Percentiles rank a stretch among this genome's conserved stretches.
phyloP scores from a whole-genome alignment of 345 rosid genomes.

The Brassica incana region DNA sequence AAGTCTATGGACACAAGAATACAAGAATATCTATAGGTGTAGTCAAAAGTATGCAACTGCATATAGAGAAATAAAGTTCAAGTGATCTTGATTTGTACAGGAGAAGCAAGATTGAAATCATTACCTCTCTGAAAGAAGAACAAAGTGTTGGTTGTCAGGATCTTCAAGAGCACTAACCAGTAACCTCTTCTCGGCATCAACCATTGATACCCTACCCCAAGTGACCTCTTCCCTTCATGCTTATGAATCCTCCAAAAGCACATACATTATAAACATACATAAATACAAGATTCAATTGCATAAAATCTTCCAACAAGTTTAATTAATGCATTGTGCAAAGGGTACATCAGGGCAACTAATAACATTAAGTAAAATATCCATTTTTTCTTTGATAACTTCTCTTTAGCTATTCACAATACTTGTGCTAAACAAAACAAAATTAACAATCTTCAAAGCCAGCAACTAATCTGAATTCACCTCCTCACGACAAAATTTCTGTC shows the following conservation, averaged over 20 bases:
- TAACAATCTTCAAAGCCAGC: constrained; percentile 26
- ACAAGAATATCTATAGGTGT: too few species aligned
- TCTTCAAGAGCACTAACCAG: too few species aligned
- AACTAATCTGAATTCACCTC: neutral
- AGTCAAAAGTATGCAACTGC: too few species aligned
- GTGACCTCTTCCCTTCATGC: neutral
- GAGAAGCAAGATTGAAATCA: too few species aligned
- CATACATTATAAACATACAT: constrained; percentile 17
- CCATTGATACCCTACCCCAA: too few species aligned
- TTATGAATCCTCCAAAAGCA: neutral
- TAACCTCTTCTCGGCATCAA: too few species aligned
- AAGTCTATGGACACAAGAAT: too few species aligned
- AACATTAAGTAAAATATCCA: constrained; percentile 11
- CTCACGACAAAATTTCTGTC: constrained; percentile 30
- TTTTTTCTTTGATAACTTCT: neutral
- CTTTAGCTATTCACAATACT: constrained; percentile 23
- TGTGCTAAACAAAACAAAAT: constrained; percentile 23
- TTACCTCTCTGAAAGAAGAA: too few species aligned
- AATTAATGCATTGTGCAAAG: constrained; percentile 10
- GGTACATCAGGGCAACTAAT: constrained; percentile 24
- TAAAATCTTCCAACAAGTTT: constrained; percentile 16
- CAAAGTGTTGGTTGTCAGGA: too few species aligned
- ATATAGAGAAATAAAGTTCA: too few species aligned
- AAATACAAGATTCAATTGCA: neutral
- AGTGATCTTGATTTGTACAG: too few species aligned